Conservation (phyloP, 805 yeast genomes). For the Schizosaccharomyces osmophilus region DNA sequence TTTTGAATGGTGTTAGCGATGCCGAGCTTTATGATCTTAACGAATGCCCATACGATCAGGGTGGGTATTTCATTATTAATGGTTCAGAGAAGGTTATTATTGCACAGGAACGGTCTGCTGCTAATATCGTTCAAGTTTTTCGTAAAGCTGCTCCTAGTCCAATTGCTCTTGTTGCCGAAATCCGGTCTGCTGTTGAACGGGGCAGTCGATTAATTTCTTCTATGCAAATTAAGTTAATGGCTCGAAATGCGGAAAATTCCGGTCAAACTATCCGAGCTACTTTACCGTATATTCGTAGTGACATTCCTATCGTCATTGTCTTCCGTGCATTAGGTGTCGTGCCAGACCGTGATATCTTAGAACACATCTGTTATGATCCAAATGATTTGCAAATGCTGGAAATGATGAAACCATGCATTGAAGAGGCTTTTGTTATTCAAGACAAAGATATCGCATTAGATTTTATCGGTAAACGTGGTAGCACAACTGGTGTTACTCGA, state of each 20-base stretch:
- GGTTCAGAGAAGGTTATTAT: constrained; percentile 95
- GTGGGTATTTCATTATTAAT: constrained; percentile 93
- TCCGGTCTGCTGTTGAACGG: constrained; percentile 86
- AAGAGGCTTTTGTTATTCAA: constrained; percentile 94
- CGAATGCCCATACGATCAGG: constrained; percentile 99
- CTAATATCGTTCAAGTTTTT: constrained; percentile 94
- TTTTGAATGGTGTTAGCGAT: constrained; percentile 68
- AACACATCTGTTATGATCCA: constrained; percentile 92
- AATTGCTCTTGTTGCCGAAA: constrained; percentile 84
- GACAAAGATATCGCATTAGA: constrained; percentile 95
- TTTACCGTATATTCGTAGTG: constrained; percentile 85
- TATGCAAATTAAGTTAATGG: constrained; percentile 76
- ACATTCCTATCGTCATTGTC: constrained; percentile 87
- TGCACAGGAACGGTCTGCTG: constrained; percentile 97
- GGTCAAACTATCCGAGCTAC: constrained; percentile 59
- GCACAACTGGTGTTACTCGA: constrained; percentile 82
- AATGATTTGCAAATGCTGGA: constrained; percentile 99
- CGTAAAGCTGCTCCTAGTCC: constrained; percentile 95
- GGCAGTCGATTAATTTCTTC: constrained; percentile 88
- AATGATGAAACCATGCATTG: constrained; percentile 96
- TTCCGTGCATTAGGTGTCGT: constrained; percentile 95
- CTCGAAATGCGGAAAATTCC: constrained; percentile 39
- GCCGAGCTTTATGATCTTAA: constrained; percentile 84
- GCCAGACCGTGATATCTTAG: constrained; percentile 95
- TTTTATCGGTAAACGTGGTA: constrained; percentile 95